Conservation (phyloP, 345 rosid species). For the Salix udensis region DNA sequence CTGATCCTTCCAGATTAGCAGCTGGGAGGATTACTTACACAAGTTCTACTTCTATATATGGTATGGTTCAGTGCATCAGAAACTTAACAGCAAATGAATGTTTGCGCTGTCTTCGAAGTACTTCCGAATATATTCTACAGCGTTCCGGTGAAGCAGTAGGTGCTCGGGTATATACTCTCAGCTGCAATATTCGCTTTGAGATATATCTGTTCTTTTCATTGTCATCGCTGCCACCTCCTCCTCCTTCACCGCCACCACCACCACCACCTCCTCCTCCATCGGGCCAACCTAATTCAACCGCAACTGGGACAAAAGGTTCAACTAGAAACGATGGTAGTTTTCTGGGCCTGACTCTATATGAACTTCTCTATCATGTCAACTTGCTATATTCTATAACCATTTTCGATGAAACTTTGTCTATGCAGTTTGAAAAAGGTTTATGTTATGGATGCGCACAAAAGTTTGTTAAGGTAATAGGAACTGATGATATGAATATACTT, state of each 20-base stretch:
- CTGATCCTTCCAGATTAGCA: constrained; percentile 24
- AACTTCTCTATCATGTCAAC: neutral
- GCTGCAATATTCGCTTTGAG: constrained; percentile 40
- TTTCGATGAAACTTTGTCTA: too few species aligned
- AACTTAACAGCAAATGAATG: constrained; percentile 23
- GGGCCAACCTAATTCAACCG: neutral
- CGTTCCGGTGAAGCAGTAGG: constrained; percentile 13
- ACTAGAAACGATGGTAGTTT: constrained; percentile 15
- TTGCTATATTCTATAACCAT: too few species aligned
- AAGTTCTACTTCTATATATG: constrained; percentile 13
- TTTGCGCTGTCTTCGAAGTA: constrained; percentile 23
- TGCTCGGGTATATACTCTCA: constrained; percentile 14
- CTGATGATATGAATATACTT: neutral
- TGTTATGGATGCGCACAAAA: too few species aligned
- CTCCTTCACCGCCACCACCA: constrained; percentile 14
- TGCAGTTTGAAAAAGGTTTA: too few species aligned
- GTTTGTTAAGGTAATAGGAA: too few species aligned
- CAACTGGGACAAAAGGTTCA: neutral
- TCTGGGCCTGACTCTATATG: neutral
- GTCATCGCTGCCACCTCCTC: constrained; percentile 3
- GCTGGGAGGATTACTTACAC: constrained; percentile 12
- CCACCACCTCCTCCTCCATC: neutral
- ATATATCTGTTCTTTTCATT: constrained; percentile 19
- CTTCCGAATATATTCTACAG: constrained; percentile 9
- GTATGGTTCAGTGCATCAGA: constrained; percentile 43